Evolutionary conservation across 208 protist genomes (phyloP).

Genomic region (Acanthamoeba culbertsoni): DNA sequence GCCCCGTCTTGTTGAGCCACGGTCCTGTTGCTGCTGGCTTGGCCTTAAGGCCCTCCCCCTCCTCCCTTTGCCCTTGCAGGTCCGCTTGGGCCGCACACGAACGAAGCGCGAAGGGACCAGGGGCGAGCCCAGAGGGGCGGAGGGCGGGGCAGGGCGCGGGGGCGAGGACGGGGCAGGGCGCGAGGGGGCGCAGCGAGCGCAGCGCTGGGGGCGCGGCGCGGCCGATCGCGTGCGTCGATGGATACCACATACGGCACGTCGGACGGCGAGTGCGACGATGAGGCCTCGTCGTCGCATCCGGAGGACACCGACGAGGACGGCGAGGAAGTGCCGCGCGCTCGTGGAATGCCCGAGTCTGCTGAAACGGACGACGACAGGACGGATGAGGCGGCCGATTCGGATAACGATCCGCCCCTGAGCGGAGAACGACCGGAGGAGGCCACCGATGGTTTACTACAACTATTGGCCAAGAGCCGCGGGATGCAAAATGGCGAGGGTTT

Average conservation of each 20-base stretch:
- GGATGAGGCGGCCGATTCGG: not conserved
- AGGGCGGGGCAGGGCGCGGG: not conserved
- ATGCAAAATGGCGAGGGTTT: not conserved
- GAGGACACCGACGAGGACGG: not conserved
- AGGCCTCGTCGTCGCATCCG: not conserved
- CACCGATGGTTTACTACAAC: too few relatives aligned
- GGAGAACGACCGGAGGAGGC: too few relatives aligned
- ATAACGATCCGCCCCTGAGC: too few relatives aligned
- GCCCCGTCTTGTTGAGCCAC: not conserved
- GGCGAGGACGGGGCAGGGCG: not conserved
- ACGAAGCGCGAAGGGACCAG: not conserved
- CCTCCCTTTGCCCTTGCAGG: too few relatives aligned
- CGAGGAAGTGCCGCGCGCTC: not conserved
- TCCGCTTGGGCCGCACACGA: not conserved
- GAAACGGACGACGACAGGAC: not conserved
- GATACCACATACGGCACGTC: not conserved
- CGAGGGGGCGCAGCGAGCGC: not conserved
- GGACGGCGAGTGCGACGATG: not conserved
- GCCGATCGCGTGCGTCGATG: not conserved
- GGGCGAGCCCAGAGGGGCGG: not conserved
- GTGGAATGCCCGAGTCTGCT: not conserved
- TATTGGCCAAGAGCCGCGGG: too few relatives aligned
- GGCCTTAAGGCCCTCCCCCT: not conserved
- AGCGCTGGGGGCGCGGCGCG: not conserved
- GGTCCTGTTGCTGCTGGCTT: not conserved